Conservation (phyloP, 2,329 filamentous ascomycete genomes). For the Verticillium dahliae region DNA sequence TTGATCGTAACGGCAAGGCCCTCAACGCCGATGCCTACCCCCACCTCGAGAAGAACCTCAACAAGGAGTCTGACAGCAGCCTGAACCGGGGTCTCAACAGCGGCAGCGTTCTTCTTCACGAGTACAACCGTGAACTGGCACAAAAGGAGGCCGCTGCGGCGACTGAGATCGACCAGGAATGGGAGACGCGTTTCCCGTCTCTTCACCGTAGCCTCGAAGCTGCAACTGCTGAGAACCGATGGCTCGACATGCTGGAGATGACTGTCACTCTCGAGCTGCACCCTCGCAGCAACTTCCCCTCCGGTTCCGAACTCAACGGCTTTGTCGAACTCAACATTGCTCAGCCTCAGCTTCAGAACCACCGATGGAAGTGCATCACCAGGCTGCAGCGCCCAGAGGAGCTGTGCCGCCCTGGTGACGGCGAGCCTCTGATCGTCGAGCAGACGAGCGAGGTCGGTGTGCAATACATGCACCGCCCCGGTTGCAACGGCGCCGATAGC, state of each 20-base stretch:
- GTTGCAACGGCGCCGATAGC: constrained; percentile 38
- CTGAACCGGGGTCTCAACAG: constrained; percentile 43
- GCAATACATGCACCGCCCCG: constrained; percentile 39
- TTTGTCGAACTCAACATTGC: constrained; percentile 54
- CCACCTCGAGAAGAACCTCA: constrained; percentile 48
- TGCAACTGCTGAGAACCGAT: constrained; percentile 40
- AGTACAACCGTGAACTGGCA: constrained; percentile 48
- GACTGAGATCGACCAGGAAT: constrained; percentile 45
- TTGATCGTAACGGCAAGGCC: constrained; percentile 33
- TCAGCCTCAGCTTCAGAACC: constrained; percentile 44
- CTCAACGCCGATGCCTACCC: constrained; percentile 45
- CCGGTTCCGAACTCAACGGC: constrained; percentile 53
- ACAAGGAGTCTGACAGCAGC: constrained; percentile 36
- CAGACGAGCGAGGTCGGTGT: constrained; percentile 44
- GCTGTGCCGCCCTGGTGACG: constrained; percentile 35
- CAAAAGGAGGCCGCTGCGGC: constrained; percentile 51
- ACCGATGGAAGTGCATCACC: constrained; percentile 56
- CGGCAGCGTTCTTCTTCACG: constrained; percentile 43
- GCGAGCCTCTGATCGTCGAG: constrained; percentile 35
- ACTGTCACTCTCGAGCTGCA: constrained; percentile 54
- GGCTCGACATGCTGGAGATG: constrained; percentile 56
- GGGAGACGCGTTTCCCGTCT: constrained; percentile 52
- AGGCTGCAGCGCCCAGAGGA: constrained; percentile 51
- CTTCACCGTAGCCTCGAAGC: constrained; percentile 46
- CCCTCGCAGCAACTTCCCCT: constrained; percentile 49